Evolutionary conservation across 2,329 filamentous ascomycete species (phyloP).

Genomic region (Alternaria triticina): DNA sequence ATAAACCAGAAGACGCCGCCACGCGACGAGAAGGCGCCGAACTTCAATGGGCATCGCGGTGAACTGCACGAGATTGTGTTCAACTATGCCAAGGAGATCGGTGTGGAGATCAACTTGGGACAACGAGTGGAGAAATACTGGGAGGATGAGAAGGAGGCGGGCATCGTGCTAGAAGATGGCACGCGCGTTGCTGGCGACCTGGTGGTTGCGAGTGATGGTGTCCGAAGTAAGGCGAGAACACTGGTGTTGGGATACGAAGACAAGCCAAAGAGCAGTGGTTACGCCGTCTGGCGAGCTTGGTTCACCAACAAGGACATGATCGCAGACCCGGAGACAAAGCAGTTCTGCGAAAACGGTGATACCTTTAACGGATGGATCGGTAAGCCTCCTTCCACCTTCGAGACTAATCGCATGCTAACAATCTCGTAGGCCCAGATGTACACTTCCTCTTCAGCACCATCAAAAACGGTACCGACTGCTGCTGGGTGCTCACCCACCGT

Average conservation of each 20-base stretch:
- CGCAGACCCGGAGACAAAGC: slow-evolving; percentile 45
- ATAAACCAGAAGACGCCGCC: slow-evolving; percentile 60
- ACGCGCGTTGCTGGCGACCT: slow-evolving; percentile 57
- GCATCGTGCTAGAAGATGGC: slow-evolving; percentile 59
- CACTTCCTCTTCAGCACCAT: slow-evolving; percentile 49
- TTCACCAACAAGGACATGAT: slow-evolving; percentile 48
- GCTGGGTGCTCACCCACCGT: slow-evolving; percentile 47
- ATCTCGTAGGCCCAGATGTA: slow-evolving; percentile 40
- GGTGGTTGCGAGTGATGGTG: slow-evolving; percentile 61
- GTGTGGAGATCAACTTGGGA: slow-evolving; percentile 63
- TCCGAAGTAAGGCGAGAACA: slow-evolving; percentile 59
- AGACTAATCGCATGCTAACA: neutral
- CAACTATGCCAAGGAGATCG: slow-evolving; percentile 61
- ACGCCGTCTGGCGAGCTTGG: slow-evolving; percentile 61
- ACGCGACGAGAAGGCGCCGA: slow-evolving; percentile 56
- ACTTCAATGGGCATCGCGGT: slow-evolving; percentile 67
- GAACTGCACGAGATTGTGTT: slow-evolving; percentile 67
- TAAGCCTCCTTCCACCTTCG: neutral
- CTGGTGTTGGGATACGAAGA: slow-evolving; percentile 61
- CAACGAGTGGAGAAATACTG: slow-evolving; percentile 61
- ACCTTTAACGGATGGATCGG: slow-evolving; percentile 49
- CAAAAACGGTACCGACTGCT: slow-evolving; percentile 46
- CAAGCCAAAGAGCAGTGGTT: slow-evolving; percentile 60
- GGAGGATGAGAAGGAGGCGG: slow-evolving; percentile 59
- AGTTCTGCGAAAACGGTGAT: slow-evolving; percentile 48